Conservation (phyloP, 768 basidiomycete species). For the Floccularia luteovirens region DNA sequence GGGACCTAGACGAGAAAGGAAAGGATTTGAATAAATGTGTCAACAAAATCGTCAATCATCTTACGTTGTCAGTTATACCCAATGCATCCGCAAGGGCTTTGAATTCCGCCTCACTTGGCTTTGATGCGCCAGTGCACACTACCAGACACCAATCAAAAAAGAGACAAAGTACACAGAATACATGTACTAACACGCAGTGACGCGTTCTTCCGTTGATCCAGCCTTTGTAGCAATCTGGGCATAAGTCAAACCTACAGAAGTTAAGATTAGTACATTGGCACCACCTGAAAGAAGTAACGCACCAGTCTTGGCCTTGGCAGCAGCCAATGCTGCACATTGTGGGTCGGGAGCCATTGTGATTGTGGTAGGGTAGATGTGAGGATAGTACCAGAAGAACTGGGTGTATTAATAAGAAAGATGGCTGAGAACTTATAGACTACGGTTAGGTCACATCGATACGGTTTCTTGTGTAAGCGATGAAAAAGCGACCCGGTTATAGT, state of each 20-base stretch:
- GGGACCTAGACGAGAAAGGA: conserved; percentile 15
- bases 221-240: conserved; percentile 37
- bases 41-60: conserved; percentile 5
- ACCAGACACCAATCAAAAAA: neutral
- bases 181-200: conserved; percentile 48
- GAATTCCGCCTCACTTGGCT: conserved; percentile 43
- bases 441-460: no score
- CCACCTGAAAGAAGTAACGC: conserved; percentile 3
- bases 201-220: conserved; percentile 33
- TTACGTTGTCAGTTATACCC: conserved; percentile 25
- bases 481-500: no score
- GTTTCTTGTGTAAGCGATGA: no score
- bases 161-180: neutral
- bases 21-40: neutral
- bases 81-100: conserved; percentile 34
- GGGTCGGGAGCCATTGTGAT: conserved; percentile 45
- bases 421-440: no score
- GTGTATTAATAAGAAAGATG: no score
- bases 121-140: conserved; percentile 41
- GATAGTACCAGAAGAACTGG: no score
- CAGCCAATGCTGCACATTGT: conserved; percentile 50
- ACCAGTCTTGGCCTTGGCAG: conserved; percentile 46
- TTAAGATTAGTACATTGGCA: neutral
- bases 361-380: no score
- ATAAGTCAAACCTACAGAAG: conserved; percentile 38